These are phyloP conservation scores for Apiotrichum porosum DNA, from an alignment of 1,284 basidiomycete genomes.

Conservation along the genomic window DNA sequence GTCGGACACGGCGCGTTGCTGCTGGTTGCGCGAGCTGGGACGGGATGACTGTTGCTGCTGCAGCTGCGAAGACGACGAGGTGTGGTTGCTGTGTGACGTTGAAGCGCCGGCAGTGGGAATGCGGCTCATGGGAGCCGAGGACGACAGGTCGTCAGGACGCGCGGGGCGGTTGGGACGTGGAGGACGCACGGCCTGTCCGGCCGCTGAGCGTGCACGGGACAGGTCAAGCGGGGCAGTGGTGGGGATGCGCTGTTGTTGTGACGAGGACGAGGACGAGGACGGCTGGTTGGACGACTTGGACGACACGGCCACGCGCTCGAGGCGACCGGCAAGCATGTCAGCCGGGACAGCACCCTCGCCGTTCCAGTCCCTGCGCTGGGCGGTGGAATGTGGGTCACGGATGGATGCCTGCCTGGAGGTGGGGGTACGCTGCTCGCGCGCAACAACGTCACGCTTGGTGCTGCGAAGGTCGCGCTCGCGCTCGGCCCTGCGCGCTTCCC, in stretches of 20 bases:
- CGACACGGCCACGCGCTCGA: slow-evolving; percentile 24
- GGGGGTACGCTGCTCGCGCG: slow-evolving; percentile 1
- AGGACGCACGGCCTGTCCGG: not conserved
- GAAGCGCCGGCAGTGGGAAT: not conserved
- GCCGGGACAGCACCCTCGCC: slow-evolving; percentile 45
- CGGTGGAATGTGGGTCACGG: not conserved
- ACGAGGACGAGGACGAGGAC: not conserved
- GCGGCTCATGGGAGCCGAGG: not conserved
- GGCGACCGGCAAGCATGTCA: slow-evolving; percentile 23
- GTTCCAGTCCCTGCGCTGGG: slow-evolving; percentile 25
- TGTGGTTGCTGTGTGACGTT: not conserved
- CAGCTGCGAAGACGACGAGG: not conserved
- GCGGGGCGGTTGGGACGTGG: too few relatives aligned
- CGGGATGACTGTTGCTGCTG: too few relatives aligned
- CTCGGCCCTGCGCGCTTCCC: slow-evolving; percentile 13
- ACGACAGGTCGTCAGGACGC: too few relatives aligned
- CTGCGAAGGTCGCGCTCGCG: slow-evolving; percentile 11
- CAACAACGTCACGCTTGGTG: slow-evolving; percentile 8
- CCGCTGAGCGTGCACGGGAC: not conserved
- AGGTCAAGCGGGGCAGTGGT: not conserved
- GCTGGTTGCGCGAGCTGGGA: too few relatives aligned
- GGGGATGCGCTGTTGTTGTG: not conserved
- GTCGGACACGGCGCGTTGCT: not conserved
- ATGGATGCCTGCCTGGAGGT: not conserved
- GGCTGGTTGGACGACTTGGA: not conserved